Conservation (phyloP, 805 yeast genomes). For the Debaryomyces tyrocola region DNA sequence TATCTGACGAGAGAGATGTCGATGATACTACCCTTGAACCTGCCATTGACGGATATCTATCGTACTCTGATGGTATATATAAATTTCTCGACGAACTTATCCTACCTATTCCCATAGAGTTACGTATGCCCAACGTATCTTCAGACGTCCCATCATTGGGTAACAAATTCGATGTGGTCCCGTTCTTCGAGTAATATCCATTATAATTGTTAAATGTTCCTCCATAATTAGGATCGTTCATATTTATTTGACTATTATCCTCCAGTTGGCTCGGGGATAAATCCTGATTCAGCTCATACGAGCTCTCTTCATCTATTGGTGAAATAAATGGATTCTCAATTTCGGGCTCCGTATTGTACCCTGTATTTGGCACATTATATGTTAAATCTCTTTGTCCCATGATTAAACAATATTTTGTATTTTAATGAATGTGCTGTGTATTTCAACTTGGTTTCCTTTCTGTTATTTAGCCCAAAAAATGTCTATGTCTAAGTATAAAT, state of each 20-base stretch:
- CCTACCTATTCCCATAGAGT: background rate
- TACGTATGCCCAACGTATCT: constrained; percentile 4
- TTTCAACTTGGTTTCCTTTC: too few relatives aligned
- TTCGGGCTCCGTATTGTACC: background rate
- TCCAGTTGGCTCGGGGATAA: background rate
- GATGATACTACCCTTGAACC: constrained; percentile 58
- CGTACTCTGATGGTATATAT: constrained; percentile 54
- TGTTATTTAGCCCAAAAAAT: too few relatives aligned
- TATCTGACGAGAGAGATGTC: constrained; percentile 25
- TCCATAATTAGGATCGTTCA: background rate
- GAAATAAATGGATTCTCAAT: background rate
- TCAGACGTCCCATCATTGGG: constrained; percentile 12
- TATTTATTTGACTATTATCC: background rate
- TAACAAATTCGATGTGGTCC: constrained; percentile 38
- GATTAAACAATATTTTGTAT: background rate
- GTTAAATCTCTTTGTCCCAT: constrained; percentile 10
- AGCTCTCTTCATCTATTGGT: background rate
- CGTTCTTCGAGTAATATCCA: constrained; percentile 41
- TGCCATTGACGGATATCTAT: constrained; percentile 64
- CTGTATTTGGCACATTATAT: constrained; percentile 18
- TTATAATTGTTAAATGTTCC: constrained; percentile 27
- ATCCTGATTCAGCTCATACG: background rate
- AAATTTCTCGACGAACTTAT: constrained; percentile 13
- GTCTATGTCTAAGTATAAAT: too few relatives aligned
- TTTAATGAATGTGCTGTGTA: too few relatives aligned